Evolutionary conservation across 176 grass and related monocot genomes (phyloP), one percentile per base, ranked within the genome.

Genomic region (Coix lacrymajobi): DNA sequence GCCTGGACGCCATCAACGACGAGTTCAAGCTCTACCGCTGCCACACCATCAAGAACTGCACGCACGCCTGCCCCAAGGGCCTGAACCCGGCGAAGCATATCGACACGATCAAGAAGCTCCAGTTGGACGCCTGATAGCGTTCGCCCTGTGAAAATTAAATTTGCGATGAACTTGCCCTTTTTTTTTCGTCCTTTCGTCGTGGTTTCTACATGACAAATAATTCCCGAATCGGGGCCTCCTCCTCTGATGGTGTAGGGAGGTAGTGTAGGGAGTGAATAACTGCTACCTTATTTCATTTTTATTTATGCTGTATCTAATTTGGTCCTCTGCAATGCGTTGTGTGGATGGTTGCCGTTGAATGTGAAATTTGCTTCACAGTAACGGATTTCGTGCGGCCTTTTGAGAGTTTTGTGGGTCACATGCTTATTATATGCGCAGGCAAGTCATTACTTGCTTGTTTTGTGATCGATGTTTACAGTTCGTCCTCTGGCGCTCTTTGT

Each of bases 1-100:
- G 96, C 17, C 82, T 99, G 33, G 96, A 96, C 3, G 58, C 85
- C 25, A 86, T 99, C 84, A 96, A 99, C 25, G 96, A 99, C 11
- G 96, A 99, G 89, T 99, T 93, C 89, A 99, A 99, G 85, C 85
- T 99, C 7, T 99, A 99, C 30, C 90, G 96, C 32, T 99, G 96
- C 74, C 96, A 99, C 77, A 93, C 84, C 73, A 99, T 99, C 83
- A 96, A 90, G 93, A 99, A 99, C 83, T 99, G 96, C 74, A 60
- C 64, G 0, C 96, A 99, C 73, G 93, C 96, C 29, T 99, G 96
- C 73, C 96, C 96, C 62, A 99, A 99, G 76, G 96, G 96, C 26
- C 65, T 99, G 19, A 96, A 99, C 85, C 96, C 96, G 0, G 91
- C 91, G 0, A 96, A 99, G 76, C 89, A 99, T 60, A 99, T 99